phyloP scores from a whole-genome alignment of 1,139 yeast species.

The Blastobotrys elegans region DNA sequence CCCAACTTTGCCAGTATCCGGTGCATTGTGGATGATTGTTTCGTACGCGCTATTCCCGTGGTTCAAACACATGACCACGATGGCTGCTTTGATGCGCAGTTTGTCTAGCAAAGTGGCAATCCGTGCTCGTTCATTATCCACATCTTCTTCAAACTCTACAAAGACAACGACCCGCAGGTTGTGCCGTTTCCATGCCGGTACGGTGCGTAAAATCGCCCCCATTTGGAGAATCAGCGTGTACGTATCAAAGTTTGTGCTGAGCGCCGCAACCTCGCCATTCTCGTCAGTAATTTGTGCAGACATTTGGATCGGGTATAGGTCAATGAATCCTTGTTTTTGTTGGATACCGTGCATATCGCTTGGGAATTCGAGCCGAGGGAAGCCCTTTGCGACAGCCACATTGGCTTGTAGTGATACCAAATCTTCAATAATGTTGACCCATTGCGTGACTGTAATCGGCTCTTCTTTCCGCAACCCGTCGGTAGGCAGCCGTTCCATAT shows the following conservation, averaged over 20 bases:
- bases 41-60: constrained; percentile 64
- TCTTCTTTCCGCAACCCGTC: constrained; percentile 71
- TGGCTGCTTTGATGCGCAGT: constrained; percentile 74
- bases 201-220: constrained; percentile 89
- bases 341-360: constrained; percentile 14
- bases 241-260: constrained; percentile 90
- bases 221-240: constrained; percentile 86
- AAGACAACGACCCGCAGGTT: constrained; percentile 75
- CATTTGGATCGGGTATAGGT: constrained; percentile 94
- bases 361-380: constrained; percentile 58
- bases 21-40: constrained; percentile 65
- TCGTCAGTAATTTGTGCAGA: constrained; percentile 67
- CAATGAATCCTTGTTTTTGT: constrained; percentile 54
- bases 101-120: constrained; percentile 61
- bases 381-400: constrained; percentile 90
- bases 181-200: constrained; percentile 85
- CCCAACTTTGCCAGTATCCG: constrained; percentile 32
- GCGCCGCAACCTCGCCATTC: constrained; percentile 56
- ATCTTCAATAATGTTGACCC: constrained; percentile 93
- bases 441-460: constrained; percentile 65
- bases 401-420: constrained; percentile 88
- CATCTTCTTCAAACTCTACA: constrained; percentile 71
- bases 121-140: constrained; percentile 62
- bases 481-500: constrained; percentile 54
- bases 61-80: constrained; percentile 64